These are phyloP conservation scores for Musa acuminata DNA, from an alignment of 176 grass and related monocot species.

Conservation along the genomic window DNA sequence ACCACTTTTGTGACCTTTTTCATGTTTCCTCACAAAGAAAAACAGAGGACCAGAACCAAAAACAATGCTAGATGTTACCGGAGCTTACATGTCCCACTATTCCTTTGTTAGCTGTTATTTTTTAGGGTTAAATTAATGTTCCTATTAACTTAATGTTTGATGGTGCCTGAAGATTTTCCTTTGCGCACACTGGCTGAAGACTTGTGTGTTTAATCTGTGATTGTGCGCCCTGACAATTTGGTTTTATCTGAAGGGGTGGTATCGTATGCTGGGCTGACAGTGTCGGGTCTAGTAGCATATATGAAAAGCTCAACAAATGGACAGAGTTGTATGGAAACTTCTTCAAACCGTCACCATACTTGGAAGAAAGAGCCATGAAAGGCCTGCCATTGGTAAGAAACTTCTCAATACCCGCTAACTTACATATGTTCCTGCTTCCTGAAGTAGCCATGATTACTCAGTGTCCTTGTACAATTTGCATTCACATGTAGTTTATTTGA, in stretches of 20 bases:
- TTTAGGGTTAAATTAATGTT: not conserved
- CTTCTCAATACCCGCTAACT: not conserved
- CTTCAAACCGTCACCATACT: conserved; percentile 62
- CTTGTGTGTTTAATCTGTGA: not conserved
- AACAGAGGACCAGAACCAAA: too few species aligned
- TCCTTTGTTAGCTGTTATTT: not conserved
- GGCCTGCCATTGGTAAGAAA: conserved; percentile 46
- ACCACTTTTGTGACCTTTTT: too few species aligned
- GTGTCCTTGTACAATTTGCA: too few species aligned
- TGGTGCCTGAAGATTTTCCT: too few species aligned
- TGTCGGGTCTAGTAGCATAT: conserved; percentile 61
- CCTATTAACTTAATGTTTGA: too few species aligned
- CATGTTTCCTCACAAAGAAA: too few species aligned
- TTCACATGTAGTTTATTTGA: too few species aligned
- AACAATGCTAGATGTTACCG: too few species aligned
- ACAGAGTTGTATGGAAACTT: conserved; percentile 60
- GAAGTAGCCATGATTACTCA: too few species aligned
- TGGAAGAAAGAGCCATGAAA: conserved; percentile 64
- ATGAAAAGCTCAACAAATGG: conserved; percentile 69
- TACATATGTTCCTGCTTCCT: too few species aligned
- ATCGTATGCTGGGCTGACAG: conserved; percentile 84
- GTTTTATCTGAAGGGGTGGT: conserved; percentile 53
- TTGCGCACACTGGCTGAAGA: too few species aligned
- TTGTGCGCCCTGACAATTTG: not conserved
- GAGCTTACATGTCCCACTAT: not conserved